A percentile compares a stretch with the other conserved stretches of the same genome.
phyloP scores from a whole-genome alignment of 2,329 filamentous ascomycete species.

The Dichotomopilus funicola region DNA sequence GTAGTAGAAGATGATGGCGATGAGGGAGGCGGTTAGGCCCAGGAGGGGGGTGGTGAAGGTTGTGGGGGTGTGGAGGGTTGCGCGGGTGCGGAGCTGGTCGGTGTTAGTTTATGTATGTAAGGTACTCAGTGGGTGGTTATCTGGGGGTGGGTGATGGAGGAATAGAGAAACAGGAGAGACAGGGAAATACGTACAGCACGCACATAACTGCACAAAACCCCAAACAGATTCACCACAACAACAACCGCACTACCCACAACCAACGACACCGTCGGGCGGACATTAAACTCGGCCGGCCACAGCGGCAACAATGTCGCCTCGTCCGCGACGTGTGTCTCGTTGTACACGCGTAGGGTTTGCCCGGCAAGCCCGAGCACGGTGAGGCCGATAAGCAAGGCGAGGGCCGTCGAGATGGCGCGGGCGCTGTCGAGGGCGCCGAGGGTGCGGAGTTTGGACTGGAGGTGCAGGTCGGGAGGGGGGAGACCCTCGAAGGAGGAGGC shows the following conservation, averaged over 20 bases:
- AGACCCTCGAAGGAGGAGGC: constrained; percentile 46
- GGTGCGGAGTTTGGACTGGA: constrained; percentile 34
- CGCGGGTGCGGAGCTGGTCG: constrained; percentile 35
- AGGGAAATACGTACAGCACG: constrained; percentile 39
- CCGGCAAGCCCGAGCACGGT: constrained; percentile 48
- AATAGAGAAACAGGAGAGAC: no score
- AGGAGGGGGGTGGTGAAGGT: constrained; percentile 36
- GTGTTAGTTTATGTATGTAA: no score
- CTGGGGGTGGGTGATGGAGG: no score
- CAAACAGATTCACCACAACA: constrained; percentile 40
- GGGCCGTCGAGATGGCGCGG: constrained; percentile 41
- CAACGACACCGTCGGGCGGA: constrained; percentile 50
- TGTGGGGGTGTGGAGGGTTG: constrained; percentile 31
- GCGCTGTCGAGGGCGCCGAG: constrained; percentile 38
- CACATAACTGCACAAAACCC: constrained; percentile 44
- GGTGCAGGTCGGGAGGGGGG: constrained; percentile 31
- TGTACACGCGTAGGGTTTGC: constrained; percentile 49
- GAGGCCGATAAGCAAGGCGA: constrained; percentile 47
- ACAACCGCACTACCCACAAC: constrained; percentile 47
- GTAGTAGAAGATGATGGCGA: constrained; percentile 53
- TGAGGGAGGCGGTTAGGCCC: constrained; percentile 41
- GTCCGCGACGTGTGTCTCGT: constrained; percentile 43
- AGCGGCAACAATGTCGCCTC: constrained; percentile 44
- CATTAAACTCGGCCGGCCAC: constrained; percentile 53
- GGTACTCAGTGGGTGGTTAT: no score